Evolutionary conservation across 768 basidiomycete species (phyloP).

Genomic region (Roridomyces roridus): DNA sequence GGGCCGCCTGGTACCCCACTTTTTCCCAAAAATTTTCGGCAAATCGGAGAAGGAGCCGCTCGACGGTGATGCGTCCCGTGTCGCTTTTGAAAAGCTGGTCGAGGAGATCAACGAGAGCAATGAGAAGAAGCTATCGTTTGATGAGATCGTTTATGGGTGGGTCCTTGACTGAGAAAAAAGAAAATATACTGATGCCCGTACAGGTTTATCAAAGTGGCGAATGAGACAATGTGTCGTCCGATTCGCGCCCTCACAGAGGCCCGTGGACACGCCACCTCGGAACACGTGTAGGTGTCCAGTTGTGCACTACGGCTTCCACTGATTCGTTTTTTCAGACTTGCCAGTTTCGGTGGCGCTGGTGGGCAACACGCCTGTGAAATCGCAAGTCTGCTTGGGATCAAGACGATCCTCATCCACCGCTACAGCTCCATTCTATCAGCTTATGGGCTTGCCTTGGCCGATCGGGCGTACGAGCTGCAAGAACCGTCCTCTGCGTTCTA

Average conservation of each 20-base stretch:
- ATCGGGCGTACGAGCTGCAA: conserved; percentile 85
- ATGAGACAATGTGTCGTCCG: conserved; percentile 95
- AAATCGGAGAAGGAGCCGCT: conserved; percentile 85
- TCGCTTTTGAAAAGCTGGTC: conserved; percentile 71
- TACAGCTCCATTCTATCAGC: conserved; percentile 94
- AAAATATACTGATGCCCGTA: too few relatives aligned
- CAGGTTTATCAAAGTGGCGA: conserved; percentile 95
- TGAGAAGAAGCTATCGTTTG: conserved; percentile 65
- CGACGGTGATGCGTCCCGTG: conserved; percentile 72
- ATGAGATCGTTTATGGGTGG: conserved; percentile 91
- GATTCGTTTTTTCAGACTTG: conserved; percentile 57
- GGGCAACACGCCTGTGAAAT: conserved; percentile 96
- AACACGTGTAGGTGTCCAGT: conserved; percentile 64
- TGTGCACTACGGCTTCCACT: not conserved
- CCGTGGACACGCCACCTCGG: conserved; percentile 80
- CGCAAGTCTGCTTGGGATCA: conserved; percentile 84
- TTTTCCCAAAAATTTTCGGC: conserved; percentile 96
- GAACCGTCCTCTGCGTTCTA: conserved; percentile 89
- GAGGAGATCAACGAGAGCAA: conserved; percentile 73
- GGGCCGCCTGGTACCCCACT: conserved; percentile 86
- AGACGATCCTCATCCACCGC: conserved; percentile 85
- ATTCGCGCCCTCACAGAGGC: conserved; percentile 93
- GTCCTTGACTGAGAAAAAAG: too few relatives aligned
- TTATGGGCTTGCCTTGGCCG: conserved; percentile 92
- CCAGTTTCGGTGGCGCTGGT: conserved; percentile 89